Percentiles rank a stretch among this genome's conserved stretches.
phyloP scores from a whole-genome alignment of 768 basidiomycete genomes.

The Astraeus odoratus region DNA sequence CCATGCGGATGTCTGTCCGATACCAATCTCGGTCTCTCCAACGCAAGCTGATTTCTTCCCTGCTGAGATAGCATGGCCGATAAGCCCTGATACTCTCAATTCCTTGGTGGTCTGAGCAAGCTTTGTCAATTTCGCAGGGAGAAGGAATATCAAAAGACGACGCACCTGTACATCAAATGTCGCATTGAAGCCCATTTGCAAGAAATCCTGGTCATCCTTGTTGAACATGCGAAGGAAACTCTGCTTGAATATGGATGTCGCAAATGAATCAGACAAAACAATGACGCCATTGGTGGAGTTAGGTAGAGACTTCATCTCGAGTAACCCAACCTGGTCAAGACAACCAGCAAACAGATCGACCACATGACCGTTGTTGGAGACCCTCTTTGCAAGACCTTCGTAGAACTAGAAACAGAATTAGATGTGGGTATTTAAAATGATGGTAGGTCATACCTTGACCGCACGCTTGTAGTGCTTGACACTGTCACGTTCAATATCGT shows the following conservation, averaged over 20 bases:
- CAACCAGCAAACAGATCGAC: constrained; percentile 96
- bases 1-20: constrained; percentile 98
- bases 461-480: constrained; percentile 98
- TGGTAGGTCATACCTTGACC: constrained; percentile 59
- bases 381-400: constrained; percentile 88
- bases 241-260: constrained; percentile 98
- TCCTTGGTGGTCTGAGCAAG: constrained; percentile 89
- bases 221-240: constrained; percentile 89
- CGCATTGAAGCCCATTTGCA: constrained; percentile 98
- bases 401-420: constrained; percentile 64
- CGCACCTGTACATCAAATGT: constrained; percentile 94
- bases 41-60: constrained; percentile 96
- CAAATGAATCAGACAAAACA: constrained; percentile 93
- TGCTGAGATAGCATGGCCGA: constrained; percentile 95
- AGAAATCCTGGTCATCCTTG: constrained; percentile 87
- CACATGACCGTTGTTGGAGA: constrained; percentile 89
- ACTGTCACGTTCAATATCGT: constrained; percentile 95
- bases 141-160: neutral
- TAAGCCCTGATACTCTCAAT: constrained; percentile 94
- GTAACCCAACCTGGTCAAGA: constrained; percentile 92
- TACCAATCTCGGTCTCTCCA: constrained; percentile 98
- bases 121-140: constrained; percentile 2
- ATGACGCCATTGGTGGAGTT: constrained; percentile 97
- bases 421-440: neutral
- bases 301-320: constrained; percentile 95